Base-by-base conservation (phyloP, 2,329 filamentous ascomycete genomes). In the Phialophora verrucosa region DNA sequence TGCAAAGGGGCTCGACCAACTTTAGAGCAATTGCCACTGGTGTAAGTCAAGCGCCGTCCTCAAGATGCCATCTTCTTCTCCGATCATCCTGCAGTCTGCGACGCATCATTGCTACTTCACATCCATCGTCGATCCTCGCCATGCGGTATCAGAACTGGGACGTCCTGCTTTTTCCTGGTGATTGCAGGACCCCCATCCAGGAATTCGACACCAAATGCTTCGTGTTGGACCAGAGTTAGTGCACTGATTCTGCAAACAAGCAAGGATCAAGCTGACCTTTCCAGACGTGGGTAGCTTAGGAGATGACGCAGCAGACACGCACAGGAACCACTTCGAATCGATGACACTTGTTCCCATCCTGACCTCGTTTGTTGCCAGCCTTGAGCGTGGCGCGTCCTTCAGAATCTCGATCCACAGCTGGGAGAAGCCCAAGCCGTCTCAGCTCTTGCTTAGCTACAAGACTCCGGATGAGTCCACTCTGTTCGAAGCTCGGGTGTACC, bases 61-160 rank as follows among this genome's bases (percentile, higher is more conserved):
- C 49, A 11, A 38, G 11, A 50, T 25, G 47, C 12, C 14, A 11
- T 38, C 29, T 12, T 29, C 25, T 20, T 4, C 10, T 12, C 50
- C 14, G 35, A 4, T 32, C 8, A 6, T 49, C 47, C n/a, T 29
- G 4, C 47, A 32, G 14, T 51, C 31, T 53, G 11, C 53, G 12
- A 32, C 31, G 8, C 59, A n/a, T 53, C 20, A 50, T 25, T 29
- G 25, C 35, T 10, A 42, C 23, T 38, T 27, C 14, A 54, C 17
- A 10, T n/a, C 47, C n/a, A 20, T n/a, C n/a, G 54, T 32, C 51
- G 10, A 32, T 42, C 14, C 32, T 62, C 77, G 83, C 73, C 69
- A 96, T 96, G 92, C 88, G 92, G 66, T 96, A 90, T 83, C 86
- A 92, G 72, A 88, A 92, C 74, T 96, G 92, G 92, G 92, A 96